Percentiles rank a stretch among this genome's conserved stretches.
These are phyloP conservation scores for Trebouxia sp. DNA, from an alignment of 139 green algal species.

Conservation along the genomic window DNA sequence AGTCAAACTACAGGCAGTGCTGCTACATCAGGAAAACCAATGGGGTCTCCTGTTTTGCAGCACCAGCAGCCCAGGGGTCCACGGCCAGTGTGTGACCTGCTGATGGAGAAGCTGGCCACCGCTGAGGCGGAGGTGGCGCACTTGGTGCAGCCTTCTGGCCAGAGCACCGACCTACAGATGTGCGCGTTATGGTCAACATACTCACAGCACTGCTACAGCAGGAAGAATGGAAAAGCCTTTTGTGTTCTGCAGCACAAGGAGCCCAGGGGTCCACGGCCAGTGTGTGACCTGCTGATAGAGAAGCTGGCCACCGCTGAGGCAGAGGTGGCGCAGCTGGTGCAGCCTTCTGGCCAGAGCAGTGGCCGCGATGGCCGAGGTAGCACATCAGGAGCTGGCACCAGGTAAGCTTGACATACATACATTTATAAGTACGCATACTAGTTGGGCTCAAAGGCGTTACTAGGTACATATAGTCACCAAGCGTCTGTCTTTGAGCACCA, in stretches of 20 bases:
- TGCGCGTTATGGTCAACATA: no score
- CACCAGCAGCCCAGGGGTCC: constrained; percentile 58
- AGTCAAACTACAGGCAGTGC: no score
- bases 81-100: constrained; percentile 67
- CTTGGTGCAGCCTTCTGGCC: background rate
- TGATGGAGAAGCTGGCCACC: no score
- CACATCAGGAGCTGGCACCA: background rate
- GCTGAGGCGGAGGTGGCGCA: background rate
- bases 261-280: constrained; percentile 55
- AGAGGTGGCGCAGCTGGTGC: constrained; percentile 51
- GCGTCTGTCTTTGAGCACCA: no score
- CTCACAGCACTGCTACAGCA: no score
- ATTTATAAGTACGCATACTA: background rate
- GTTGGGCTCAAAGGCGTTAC: no score
- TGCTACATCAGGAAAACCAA: no score
- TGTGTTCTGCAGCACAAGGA: constrained; percentile 40
- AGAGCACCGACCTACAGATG: background rate
- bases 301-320: constrained; percentile 43
- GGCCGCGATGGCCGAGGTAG: background rate
- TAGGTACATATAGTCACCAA: no score
- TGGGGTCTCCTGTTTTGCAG: no score
- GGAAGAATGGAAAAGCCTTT: no score
- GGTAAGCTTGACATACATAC: background rate
- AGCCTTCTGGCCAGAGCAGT: constrained; percentile 11
- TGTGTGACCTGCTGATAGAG: constrained; percentile 71